Evolutionary conservation across 1,139 yeast species (phyloP).

Genomic region (Pichia sp.): DNA sequence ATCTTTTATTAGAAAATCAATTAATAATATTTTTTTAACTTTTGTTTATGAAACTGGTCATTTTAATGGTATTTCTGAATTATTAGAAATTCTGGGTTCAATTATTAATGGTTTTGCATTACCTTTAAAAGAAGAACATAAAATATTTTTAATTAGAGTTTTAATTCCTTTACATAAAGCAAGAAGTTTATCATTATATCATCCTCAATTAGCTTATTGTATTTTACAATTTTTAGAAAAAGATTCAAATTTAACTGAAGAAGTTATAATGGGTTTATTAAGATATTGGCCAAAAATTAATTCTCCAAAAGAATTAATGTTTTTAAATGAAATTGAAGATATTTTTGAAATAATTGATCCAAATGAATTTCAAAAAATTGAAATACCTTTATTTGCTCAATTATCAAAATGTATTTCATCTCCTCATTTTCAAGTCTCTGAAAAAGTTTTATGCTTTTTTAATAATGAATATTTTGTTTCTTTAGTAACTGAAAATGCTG

Average conservation of each 20-base stretch:
- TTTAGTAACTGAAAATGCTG: constrained; percentile 82
- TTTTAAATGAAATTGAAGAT: constrained; percentile 91
- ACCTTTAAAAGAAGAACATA: constrained; percentile 95
- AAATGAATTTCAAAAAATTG: constrained; percentile 81
- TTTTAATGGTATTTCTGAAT: constrained; percentile 93
- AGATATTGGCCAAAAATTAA: constrained; percentile 97
- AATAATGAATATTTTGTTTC: constrained; percentile 90
- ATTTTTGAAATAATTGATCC: constrained; percentile 96
- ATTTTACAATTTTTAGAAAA: constrained; percentile 94
- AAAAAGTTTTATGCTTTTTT: constrained; percentile 91
- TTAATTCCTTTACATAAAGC: constrained; percentile 91
- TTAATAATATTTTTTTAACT: constrained; percentile 85
- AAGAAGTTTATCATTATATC: constrained; percentile 78
- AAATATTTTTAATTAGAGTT: constrained; percentile 81
- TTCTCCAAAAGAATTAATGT: constrained; percentile 93
- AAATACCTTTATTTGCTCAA: constrained; percentile 90
- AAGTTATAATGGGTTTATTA: constrained; percentile 85
- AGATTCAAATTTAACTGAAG: constrained; percentile 87
- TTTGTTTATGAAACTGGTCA: constrained; percentile 93
- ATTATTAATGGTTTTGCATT: constrained; percentile 97
- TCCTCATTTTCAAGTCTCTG: constrained; percentile 96
- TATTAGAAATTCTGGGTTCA: constrained; percentile 89
- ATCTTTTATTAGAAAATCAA: constrained; percentile 85
- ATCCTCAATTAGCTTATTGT: constrained; percentile 95
- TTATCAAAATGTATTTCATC: constrained; percentile 89